Conservation (phyloP, 2,329 filamentous ascomycete species). For the Alternaria solani region DNA sequence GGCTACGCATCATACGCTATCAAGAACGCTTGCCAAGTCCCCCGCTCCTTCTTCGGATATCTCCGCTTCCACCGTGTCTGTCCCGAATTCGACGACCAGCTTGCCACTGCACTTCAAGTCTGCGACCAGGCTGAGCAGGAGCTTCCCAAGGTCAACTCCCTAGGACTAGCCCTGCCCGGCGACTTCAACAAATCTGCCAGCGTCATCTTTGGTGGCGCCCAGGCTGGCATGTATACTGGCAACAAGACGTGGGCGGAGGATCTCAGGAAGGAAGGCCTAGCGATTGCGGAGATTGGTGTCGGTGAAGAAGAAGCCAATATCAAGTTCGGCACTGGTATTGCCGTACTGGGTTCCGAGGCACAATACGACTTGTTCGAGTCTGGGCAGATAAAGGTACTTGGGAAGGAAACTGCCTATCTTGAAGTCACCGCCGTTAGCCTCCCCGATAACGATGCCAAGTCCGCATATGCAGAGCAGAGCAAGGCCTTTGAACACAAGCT, state of each 20-base stretch:
- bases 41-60: constrained; percentile 90
- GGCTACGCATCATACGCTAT: constrained; percentile 61
- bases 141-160: constrained; percentile 65
- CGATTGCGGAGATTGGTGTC: constrained; percentile 48
- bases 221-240: constrained; percentile 54
- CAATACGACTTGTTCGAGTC: constrained; percentile 49
- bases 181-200: constrained; percentile 81
- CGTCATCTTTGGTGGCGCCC: constrained; percentile 69
- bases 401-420: constrained; percentile 41
- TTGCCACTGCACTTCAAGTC: constrained; percentile 70
- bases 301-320: constrained; percentile 57
- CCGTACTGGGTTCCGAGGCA: constrained; percentile 55
- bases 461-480: constrained; percentile 57
- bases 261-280: constrained; percentile 26
- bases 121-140: constrained; percentile 74
- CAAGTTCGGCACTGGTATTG: constrained; percentile 61
- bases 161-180: constrained; percentile 70
- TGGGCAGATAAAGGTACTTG: constrained; percentile 26
- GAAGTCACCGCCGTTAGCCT: constrained; percentile 60
- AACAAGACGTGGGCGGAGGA: constrained; percentile 54
- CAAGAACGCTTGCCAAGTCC: constrained; percentile 68
- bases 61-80: constrained; percentile 85
- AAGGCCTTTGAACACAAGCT: constrained; percentile 48
- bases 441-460: constrained; percentile 50
- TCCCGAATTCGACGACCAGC: constrained; percentile 75